phyloP scores from a whole-genome alignment of 192 early-diverging fungal genomes.

The Lunasporangiospora selenospora region DNA sequence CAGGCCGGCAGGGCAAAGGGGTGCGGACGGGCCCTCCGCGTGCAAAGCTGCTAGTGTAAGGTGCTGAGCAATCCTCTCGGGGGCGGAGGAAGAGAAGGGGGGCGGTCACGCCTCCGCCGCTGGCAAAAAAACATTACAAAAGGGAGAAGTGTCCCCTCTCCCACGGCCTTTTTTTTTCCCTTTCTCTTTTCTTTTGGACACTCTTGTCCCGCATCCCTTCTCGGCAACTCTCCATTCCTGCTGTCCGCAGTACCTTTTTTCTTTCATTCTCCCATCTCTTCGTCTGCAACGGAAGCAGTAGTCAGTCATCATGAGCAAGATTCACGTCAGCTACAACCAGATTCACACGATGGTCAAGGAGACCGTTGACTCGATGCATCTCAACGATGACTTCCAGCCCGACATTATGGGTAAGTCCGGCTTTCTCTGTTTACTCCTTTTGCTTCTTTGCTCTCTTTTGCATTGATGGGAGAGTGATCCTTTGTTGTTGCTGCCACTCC shows the following conservation, averaged over 20 bases:
- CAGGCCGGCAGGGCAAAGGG: no score
- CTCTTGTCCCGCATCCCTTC: slow-evolving; percentile 12
- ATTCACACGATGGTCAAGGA: slow-evolving; percentile 56
- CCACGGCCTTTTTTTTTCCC: neutral
- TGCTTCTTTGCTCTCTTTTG: neutral
- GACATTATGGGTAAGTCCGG: slow-evolving; percentile 60
- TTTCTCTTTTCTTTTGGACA: slow-evolving; percentile 27
- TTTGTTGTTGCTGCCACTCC: no score
- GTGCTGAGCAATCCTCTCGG: no score
- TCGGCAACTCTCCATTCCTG: neutral
- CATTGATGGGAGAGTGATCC: neutral
- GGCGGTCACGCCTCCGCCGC: no score
- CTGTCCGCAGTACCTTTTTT: neutral
- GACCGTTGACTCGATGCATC: slow-evolving; percentile 60
- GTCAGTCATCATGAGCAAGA: slow-evolving; percentile 49
- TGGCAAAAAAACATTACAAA: no score
- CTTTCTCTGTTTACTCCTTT: neutral
- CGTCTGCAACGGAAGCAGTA: neutral
- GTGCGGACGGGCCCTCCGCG: no score
- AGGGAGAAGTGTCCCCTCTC: no score
- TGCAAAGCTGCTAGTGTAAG: no score
- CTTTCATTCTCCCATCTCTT: neutral
- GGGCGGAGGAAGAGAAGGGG: no score
- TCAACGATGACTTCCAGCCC: slow-evolving; percentile 71
- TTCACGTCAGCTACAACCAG: slow-evolving; percentile 64